Conservation (phyloP, 2,329 filamentous ascomycete species). For the Pochonia chlamydosporia region DNA sequence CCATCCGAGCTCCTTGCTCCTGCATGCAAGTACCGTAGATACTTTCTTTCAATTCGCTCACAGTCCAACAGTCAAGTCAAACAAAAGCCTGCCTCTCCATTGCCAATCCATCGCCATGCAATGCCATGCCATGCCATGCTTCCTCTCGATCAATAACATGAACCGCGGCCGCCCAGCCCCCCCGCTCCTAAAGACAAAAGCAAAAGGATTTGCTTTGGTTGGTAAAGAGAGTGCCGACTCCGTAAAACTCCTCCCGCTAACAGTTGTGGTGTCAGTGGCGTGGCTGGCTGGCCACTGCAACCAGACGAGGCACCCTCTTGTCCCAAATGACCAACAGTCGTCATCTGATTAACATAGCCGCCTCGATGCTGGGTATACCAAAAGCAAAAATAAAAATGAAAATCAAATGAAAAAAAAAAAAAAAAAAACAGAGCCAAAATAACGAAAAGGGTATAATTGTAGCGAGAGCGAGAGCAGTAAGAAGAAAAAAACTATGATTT, state of each 20-base stretch:
- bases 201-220: background rate
- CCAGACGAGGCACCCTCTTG: background rate
- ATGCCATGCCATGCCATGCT: too few species aligned
- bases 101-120: too few species aligned
- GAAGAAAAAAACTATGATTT: background rate
- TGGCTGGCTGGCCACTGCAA: background rate
- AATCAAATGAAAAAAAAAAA: background rate
- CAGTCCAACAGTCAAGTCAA: background rate
- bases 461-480: background rate
- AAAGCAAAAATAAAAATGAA: background rate
- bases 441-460: background rate
- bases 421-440: background rate
- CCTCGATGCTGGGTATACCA: background rate
- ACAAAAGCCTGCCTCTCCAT: background rate
- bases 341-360: conserved; percentile 6
- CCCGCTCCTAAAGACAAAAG: background rate
- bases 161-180: background rate
- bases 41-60: background rate
- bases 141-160: background rate
- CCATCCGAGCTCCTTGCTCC: background rate
- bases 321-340: background rate
- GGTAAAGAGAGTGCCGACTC: conserved; percentile 7
- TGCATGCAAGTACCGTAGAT: background rate
- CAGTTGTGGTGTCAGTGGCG: background rate
- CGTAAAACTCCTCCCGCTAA: conserved; percentile 16